phyloP scores from a whole-genome alignment of 345 rosid genomes.

The Anacardium occidentale region DNA sequence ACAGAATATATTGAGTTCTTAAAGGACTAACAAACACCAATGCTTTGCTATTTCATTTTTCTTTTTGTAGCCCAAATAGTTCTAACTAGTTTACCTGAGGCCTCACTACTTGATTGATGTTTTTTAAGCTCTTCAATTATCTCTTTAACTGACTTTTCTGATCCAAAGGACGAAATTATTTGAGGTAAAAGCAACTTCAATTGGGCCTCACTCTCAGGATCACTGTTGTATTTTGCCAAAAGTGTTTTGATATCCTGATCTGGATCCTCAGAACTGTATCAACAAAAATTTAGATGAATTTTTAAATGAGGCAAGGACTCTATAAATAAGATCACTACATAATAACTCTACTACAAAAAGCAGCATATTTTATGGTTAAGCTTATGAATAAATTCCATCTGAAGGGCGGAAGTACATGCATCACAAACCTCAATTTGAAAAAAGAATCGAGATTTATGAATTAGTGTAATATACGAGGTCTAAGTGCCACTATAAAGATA shows the following conservation, averaged over 20 bases:
- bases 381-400: background rate
- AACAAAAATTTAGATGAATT: conserved; percentile 1
- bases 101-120: conserved; percentile 56
- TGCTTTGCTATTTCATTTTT: background rate
- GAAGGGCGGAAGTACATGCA: conserved; percentile 4
- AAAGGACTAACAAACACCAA: background rate
- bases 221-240: conserved; percentile 52
- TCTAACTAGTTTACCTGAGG: conserved; percentile 47
- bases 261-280: conserved; percentile 68
- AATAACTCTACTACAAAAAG: background rate
- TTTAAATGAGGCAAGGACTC: background rate
- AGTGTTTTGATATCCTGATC: conserved; percentile 51
- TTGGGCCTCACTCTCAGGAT: conserved; percentile 58
- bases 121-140: conserved; percentile 64
- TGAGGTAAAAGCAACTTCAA: conserved; percentile 68
- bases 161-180: conserved; percentile 61
- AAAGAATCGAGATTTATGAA: background rate
- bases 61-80: background rate
- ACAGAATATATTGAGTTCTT: background rate
- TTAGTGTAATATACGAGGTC: background rate
- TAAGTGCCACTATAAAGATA: conserved; percentile 3
- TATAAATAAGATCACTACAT: background rate
- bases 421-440: conserved; percentile 3
- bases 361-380: background rate
- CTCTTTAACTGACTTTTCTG: conserved; percentile 60